Conservation (phyloP, 2,329 filamentous ascomycete species). For the Trichoderma endophyticum region DNA sequence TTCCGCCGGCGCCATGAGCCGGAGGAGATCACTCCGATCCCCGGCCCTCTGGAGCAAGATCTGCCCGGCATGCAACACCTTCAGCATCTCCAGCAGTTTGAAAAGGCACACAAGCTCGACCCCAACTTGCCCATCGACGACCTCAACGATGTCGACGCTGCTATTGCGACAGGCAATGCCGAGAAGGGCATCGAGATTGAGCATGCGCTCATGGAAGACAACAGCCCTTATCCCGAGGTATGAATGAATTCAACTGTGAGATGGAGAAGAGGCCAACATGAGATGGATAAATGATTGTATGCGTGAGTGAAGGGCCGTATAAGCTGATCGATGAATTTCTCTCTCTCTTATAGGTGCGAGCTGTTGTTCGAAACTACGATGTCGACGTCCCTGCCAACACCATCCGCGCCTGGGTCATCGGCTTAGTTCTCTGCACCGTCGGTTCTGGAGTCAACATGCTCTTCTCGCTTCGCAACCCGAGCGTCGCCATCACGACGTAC, state of each 20-base stretch:
- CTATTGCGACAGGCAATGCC: conserved; percentile 51
- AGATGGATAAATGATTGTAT: not conserved
- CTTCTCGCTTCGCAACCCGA: conserved; percentile 58
- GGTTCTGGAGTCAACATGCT: conserved; percentile 62
- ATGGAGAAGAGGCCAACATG: not conserved
- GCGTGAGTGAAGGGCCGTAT: not conserved
- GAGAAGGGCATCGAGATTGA: conserved; percentile 57
- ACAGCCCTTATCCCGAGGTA: conserved; percentile 66
- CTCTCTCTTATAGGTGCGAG: conserved; percentile 49
- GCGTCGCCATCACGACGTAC: conserved; percentile 57
- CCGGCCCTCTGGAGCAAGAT: conserved; percentile 39
- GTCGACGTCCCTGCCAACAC: conserved; percentile 63
- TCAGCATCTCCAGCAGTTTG: conserved; percentile 52
- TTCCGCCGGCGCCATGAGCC: conserved; percentile 47
- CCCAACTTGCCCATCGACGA: conserved; percentile 64
- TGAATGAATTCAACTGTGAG: conserved; percentile 19
- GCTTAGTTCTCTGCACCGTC: conserved; percentile 57
- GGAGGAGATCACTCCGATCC: conserved; percentile 44
- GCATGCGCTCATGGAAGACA: conserved; percentile 58
- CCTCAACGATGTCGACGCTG: conserved; percentile 58
- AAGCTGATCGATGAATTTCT: conserved; percentile 5
- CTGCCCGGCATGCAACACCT: conserved; percentile 42
- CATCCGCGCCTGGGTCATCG: conserved; percentile 62
- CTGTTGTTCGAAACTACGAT: conserved; percentile 63
- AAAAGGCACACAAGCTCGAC: conserved; percentile 60